These are phyloP conservation scores for Neoboletus magnificus DNA, from an alignment of 768 basidiomycete genomes.

Conservation along the genomic window DNA sequence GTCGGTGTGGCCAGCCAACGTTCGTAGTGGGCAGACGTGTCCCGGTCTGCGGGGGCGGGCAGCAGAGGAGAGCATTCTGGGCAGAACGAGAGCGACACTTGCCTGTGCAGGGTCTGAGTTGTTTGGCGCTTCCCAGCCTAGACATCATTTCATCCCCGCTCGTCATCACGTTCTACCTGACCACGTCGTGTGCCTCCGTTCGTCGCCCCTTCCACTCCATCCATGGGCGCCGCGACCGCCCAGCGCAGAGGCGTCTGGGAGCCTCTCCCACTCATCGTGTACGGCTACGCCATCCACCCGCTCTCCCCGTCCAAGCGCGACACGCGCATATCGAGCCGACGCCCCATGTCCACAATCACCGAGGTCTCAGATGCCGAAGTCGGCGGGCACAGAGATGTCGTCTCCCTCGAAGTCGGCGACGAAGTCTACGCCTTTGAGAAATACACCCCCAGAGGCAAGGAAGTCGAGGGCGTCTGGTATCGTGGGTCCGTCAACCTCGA, in stretches of 20 bases:
- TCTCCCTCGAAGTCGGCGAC: slow-evolving; percentile 89
- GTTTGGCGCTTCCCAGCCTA: neutral
- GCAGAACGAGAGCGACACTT: neutral
- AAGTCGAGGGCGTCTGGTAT: slow-evolving; percentile 85
- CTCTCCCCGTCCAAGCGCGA: slow-evolving; percentile 73
- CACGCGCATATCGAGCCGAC: slow-evolving; percentile 52
- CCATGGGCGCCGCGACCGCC: slow-evolving; percentile 20
- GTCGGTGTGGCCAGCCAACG: slow-evolving; percentile 32
- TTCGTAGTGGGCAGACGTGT: slow-evolving; percentile 24
- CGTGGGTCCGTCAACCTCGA: slow-evolving; percentile 67
- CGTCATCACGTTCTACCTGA: too few relatives aligned
- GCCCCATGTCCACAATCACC: slow-evolving; percentile 41
- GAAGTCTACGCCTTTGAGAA: slow-evolving; percentile 97
- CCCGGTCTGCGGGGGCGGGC: slow-evolving; percentile 21
- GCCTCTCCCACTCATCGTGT: slow-evolving; percentile 71
- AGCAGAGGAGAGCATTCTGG: slow-evolving; percentile 21
- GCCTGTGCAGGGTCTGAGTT: neutral
- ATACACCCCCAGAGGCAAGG: slow-evolving; percentile 70
- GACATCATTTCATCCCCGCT: neutral
- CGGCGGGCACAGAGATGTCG: slow-evolving; percentile 67
- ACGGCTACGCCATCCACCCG: slow-evolving; percentile 88
- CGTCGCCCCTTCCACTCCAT: neutral
- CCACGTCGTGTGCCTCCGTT: neutral
- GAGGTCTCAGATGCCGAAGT: slow-evolving; percentile 57
- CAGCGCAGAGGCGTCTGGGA: slow-evolving; percentile 53